phyloP scores from a whole-genome alignment of 805 yeast species.

The Candida dajiaensis region DNA sequence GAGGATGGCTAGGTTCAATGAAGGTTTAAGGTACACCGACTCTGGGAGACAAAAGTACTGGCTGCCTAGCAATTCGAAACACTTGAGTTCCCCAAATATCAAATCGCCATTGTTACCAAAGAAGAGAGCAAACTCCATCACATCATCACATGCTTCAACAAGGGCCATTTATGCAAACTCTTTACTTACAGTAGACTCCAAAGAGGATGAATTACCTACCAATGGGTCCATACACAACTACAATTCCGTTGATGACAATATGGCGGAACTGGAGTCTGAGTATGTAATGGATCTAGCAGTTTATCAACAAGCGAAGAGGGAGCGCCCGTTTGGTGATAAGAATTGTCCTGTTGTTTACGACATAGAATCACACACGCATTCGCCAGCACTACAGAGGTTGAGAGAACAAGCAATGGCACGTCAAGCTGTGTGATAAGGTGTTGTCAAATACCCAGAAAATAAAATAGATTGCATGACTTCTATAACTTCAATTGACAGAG shows the following conservation, averaged over 20 bases:
- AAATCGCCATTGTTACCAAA: slow-evolving; percentile 15
- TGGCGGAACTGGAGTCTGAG: slow-evolving; percentile 16
- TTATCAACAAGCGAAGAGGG: slow-evolving; percentile 28
- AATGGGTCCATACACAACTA: slow-evolving; percentile 3
- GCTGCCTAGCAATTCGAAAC: slow-evolving; percentile 28
- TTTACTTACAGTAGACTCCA: slow-evolving; percentile 14
- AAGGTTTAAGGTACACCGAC: slow-evolving; percentile 76
- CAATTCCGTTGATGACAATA: slow-evolving; percentile 9
- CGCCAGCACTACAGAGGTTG: slow-evolving; percentile 22
- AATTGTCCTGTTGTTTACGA: slow-evolving; percentile 37
- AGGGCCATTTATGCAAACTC: slow-evolving; percentile 23
- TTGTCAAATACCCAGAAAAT: too few species aligned
- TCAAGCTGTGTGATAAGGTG: slow-evolving; percentile 2
- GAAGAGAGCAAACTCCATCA: slow-evolving; percentile 16
- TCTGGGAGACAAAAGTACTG: slow-evolving; percentile 83
- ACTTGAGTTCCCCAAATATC: slow-evolving; percentile 3
- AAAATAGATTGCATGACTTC: too few species aligned
- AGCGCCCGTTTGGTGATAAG: slow-evolving; percentile 32
- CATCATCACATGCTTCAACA: slow-evolving; percentile 19
- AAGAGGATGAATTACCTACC: slow-evolving; percentile 5
- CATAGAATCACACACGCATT: slow-evolving; percentile 22
- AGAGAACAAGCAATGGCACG: slow-evolving; percentile 21
- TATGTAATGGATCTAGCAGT: slow-evolving; percentile 30
- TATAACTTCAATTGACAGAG: too few species aligned
- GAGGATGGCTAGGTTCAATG: slow-evolving; percentile 62